phyloP scores from a whole-genome alignment of 345 rosid species.

The Trapa bicornis region DNA sequence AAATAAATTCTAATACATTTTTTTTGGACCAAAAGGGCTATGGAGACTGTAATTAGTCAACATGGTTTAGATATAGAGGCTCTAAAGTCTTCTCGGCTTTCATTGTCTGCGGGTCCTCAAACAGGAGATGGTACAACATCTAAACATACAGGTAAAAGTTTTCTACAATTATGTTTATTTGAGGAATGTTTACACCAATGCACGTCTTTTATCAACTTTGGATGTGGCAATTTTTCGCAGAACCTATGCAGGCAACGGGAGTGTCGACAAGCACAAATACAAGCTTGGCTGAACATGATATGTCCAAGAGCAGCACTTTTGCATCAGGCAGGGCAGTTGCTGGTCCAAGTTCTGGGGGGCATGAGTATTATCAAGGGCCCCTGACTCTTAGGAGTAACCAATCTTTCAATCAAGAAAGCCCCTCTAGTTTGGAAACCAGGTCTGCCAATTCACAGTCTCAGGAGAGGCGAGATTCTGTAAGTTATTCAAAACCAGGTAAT shows the following conservation, averaged over 20 bases:
- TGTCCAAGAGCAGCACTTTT: slow-evolving; percentile 47
- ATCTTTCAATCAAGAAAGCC: slow-evolving; percentile 83
- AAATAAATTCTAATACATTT: slow-evolving; percentile 7
- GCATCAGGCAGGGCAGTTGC: slow-evolving; percentile 54
- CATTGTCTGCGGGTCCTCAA: slow-evolving; percentile 54
- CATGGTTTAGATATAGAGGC: slow-evolving; percentile 90
- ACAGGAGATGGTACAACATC: slow-evolving; percentile 56
- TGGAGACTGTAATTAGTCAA: slow-evolving; percentile 94
- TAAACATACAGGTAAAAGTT: slow-evolving; percentile 50
- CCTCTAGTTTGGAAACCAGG: slow-evolving; percentile 80
- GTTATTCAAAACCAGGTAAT: slow-evolving; percentile 21
- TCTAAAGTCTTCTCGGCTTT: slow-evolving; percentile 63
- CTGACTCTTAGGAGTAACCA: slow-evolving; percentile 53
- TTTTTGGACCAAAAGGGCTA: slow-evolving; percentile 44
- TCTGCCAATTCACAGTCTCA: slow-evolving; percentile 79
- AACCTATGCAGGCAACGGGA: slow-evolving; percentile 60
- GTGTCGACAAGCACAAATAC: slow-evolving; percentile 39
- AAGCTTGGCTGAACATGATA: slow-evolving; percentile 49
- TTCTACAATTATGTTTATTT: slow-evolving; percentile 3
- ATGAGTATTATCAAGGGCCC: slow-evolving; percentile 65
- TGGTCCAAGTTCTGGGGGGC: slow-evolving; percentile 49
- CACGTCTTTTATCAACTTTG: slow-evolving; percentile 3
- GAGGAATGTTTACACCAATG: neutral
- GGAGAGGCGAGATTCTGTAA: slow-evolving; percentile 36
- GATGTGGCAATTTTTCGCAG: slow-evolving; percentile 25